Conservation (phyloP, 2,329 filamentous ascomycete genomes). For the Penicillium sclerotiorum region DNA sequence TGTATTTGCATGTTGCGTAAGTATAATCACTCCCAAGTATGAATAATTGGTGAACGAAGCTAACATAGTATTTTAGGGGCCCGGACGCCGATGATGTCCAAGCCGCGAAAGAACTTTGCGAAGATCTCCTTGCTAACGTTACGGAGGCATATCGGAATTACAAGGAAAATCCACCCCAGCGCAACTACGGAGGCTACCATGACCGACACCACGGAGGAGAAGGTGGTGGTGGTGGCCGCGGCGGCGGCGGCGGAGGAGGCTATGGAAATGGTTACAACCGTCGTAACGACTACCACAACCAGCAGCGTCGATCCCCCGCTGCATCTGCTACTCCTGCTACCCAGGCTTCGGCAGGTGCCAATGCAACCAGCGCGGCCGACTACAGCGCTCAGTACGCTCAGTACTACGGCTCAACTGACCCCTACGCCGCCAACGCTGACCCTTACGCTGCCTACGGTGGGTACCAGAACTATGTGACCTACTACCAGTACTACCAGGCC, state of each 20-base stretch:
- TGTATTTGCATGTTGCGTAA: conserved; percentile 94
- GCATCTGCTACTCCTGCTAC: conserved; percentile 49
- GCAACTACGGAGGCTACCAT: conserved; percentile 62
- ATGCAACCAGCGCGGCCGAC: conserved; percentile 54
- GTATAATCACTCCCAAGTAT: conserved; percentile 4
- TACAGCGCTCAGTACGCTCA: conserved; percentile 82
- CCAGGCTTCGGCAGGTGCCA: conserved; percentile 42
- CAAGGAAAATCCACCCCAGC: conserved; percentile 75
- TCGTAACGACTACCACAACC: conserved; percentile 32
- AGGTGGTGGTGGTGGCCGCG: conserved; percentile 26
- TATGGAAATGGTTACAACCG: conserved; percentile 38
- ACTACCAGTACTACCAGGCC: conserved; percentile 72
- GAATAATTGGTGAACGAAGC: background rate
- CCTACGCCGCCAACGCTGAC: conserved; percentile 89
- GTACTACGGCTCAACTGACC: conserved; percentile 76
- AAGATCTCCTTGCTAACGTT: conserved; percentile 84
- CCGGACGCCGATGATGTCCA: conserved; percentile 86
- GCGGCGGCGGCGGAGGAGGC: conserved; percentile 29
- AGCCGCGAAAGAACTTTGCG: conserved; percentile 82
- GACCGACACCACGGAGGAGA: conserved; percentile 10
- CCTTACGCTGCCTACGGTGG: conserved; percentile 92
- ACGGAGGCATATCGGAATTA: conserved; percentile 87
- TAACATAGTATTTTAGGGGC: conserved; percentile 58
- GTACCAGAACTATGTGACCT: conserved; percentile 70
- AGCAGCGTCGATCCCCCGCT: conserved; percentile 46